phyloP scores from a whole-genome alignment of 345 rosid species.

The Excoecaria cochinchinensis region DNA sequence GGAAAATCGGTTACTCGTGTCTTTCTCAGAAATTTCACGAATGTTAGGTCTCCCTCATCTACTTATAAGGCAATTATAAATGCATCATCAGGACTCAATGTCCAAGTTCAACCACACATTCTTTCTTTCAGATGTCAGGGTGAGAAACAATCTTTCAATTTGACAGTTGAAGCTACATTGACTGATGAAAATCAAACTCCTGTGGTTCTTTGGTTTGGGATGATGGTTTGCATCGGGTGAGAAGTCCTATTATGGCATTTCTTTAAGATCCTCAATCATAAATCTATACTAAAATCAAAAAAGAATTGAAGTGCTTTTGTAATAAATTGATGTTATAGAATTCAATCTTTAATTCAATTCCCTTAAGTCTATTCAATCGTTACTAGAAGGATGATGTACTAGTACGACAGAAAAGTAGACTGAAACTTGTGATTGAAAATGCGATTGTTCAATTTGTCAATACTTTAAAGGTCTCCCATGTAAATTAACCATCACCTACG shows the following conservation, averaged over 20 bases:
- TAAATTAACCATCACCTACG: too few relatives aligned
- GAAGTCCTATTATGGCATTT: slow-evolving; percentile 37
- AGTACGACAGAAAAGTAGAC: too few relatives aligned
- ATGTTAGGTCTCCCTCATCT: slow-evolving; percentile 33
- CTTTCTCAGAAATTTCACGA: slow-evolving; percentile 36
- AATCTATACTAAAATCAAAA: too few relatives aligned
- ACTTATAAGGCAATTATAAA: slow-evolving; percentile 24
- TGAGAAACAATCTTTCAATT: slow-evolving; percentile 25
- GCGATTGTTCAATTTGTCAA: too few relatives aligned
- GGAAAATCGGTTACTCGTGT: slow-evolving; percentile 5
- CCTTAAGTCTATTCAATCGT: too few relatives aligned
- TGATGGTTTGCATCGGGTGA: slow-evolving; percentile 38
- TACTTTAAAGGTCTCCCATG: too few relatives aligned
- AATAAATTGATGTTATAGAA: too few relatives aligned
- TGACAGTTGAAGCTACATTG: slow-evolving; percentile 20
- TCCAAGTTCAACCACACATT: not conserved
- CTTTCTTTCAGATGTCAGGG: slow-evolving; percentile 4
- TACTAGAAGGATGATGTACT: too few relatives aligned
- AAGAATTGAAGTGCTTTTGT: too few relatives aligned
- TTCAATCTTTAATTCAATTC: too few relatives aligned
- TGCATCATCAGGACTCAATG: slow-evolving; percentile 9
- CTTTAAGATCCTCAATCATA: not conserved
- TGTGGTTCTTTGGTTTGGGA: slow-evolving; percentile 40
- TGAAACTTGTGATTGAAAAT: too few relatives aligned
- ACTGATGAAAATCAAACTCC: not conserved